Evolutionary conservation across 1,139 yeast genomes (phyloP).

Genomic region (Pichia sp.): DNA sequence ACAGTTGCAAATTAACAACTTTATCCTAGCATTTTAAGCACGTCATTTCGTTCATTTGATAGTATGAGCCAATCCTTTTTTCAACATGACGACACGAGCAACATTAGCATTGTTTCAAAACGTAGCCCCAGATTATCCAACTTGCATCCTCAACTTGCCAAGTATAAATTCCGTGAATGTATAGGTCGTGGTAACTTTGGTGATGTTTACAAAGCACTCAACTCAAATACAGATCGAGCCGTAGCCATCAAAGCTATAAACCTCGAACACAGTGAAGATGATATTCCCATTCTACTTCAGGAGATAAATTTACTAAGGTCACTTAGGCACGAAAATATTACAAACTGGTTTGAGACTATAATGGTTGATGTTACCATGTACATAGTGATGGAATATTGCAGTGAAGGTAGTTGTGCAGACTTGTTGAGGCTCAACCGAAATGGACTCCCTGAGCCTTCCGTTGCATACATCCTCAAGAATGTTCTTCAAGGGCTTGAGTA

Average conservation of each 20-base stretch:
- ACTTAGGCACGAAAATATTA: slow-evolving; percentile 56
- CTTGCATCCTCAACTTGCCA: too few relatives aligned
- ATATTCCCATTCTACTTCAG: slow-evolving; percentile 57
- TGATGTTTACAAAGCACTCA: slow-evolving; percentile 63
- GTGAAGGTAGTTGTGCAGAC: slow-evolving; percentile 86
- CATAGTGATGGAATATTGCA: slow-evolving; percentile 90
- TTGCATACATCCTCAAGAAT: slow-evolving; percentile 51
- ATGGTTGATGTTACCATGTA: slow-evolving; percentile 62
- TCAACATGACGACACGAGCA: too few relatives aligned
- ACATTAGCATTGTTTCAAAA: too few relatives aligned
- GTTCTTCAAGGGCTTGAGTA: slow-evolving; percentile 62
- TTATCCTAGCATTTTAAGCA: too few relatives aligned
- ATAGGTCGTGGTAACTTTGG: slow-evolving; percentile 86
- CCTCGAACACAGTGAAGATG: slow-evolving; percentile 68
- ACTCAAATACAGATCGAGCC: slow-evolving; percentile 19
- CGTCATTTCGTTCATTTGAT: too few relatives aligned
- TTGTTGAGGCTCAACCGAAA: slow-evolving; percentile 46
- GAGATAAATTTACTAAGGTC: slow-evolving; percentile 70
- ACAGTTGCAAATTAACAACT: too few relatives aligned
- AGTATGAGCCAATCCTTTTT: too few relatives aligned
- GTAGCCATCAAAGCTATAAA: slow-evolving; percentile 80
- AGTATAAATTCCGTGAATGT: slow-evolving; percentile 40
- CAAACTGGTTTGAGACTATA: slow-evolving; percentile 58
- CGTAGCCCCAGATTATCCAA: too few relatives aligned
- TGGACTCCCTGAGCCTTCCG: slow-evolving; percentile 46